Evolutionary conservation across 1,284 basidiomycete species (phyloP), one percentile per base, ranked within the genome.

Genomic region (Coriolopsis trogii): DNA sequence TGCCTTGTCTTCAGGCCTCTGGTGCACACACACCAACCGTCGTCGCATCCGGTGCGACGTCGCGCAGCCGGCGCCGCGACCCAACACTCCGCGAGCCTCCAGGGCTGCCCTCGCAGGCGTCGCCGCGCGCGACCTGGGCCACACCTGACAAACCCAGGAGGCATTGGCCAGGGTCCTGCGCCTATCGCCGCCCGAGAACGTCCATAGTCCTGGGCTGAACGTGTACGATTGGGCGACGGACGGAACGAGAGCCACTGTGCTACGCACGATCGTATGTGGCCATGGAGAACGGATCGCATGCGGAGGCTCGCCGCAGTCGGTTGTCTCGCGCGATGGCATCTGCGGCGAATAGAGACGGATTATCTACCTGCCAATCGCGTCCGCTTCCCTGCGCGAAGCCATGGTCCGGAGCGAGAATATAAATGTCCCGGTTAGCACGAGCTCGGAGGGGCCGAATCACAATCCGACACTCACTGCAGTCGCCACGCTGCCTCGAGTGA

Each of bases 391-490:
- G 31, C 3, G n/a, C 4, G 9, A 23, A 33, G 21, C 3, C 31
- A 23, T 25, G 7, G 29, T 23, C 30, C 42, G 30, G 42, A 29
- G 13, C 25, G 16, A 42, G 20, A 9, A 31, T 18, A 31, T 31
- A 15, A 20, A 15, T n/a, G n/a, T n/a, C 20, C 41, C 30, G 3
- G 42, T 44, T 23, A 44, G 42, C 42, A 23, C 42, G 42, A 31
- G 21, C 21, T n/a, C 33, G 30, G 21, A 15, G 25, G 30, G 30
- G 21, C 12, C 25, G 42, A 44, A 44, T 44, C 42, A 44, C 31
- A 44, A 34, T 44, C n/a, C n/a, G 42, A 21, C 30, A 44, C 42
- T 34, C 34, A 44, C 42, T 34, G 42, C 42, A 44, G 21, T 31
- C 42, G 42, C 42, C 42, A 44, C 5, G 18, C n/a, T n/a, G n/a